Evolutionary conservation across 2,329 filamentous ascomycete species (phyloP).

Genomic region (Aspergillus persii): DNA sequence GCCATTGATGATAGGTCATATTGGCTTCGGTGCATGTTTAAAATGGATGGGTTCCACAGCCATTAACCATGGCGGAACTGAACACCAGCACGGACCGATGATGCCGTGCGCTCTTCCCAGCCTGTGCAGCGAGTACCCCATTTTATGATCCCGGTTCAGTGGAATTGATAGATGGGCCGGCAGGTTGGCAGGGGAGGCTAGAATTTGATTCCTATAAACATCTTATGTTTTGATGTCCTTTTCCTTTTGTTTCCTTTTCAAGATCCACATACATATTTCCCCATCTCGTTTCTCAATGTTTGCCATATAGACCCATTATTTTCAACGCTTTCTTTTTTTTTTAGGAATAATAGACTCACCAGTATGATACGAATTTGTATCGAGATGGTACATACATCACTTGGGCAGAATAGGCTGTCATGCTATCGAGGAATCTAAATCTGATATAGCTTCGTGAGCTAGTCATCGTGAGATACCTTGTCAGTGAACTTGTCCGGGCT

Average conservation of each 20-base stretch:
- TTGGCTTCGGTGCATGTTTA: constrained; percentile 5
- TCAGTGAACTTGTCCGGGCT: background rate
- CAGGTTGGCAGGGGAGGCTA: background rate
- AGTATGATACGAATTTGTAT: constrained; percentile 1
- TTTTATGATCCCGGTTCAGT: background rate
- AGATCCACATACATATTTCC: background rate
- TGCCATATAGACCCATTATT: background rate
- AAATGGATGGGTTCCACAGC: background rate
- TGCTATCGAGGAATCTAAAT: background rate
- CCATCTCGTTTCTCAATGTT: background rate
- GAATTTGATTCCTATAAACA: background rate
- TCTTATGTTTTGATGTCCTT: background rate
- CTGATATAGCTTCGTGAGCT: background rate
- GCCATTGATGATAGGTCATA: constrained; percentile 8
- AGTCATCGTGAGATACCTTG: background rate
- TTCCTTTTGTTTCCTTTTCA: background rate
- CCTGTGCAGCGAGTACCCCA: background rate
- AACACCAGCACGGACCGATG: background rate
- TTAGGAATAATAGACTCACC: background rate
- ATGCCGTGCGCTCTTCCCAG: background rate
- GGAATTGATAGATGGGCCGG: background rate
- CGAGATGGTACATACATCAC: background rate
- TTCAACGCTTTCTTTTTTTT: background rate
- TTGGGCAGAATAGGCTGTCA: background rate
- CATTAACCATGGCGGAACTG: background rate